Conservation (phyloP, 176 grass and related monocot species). For the Luzula sylvatica region DNA sequence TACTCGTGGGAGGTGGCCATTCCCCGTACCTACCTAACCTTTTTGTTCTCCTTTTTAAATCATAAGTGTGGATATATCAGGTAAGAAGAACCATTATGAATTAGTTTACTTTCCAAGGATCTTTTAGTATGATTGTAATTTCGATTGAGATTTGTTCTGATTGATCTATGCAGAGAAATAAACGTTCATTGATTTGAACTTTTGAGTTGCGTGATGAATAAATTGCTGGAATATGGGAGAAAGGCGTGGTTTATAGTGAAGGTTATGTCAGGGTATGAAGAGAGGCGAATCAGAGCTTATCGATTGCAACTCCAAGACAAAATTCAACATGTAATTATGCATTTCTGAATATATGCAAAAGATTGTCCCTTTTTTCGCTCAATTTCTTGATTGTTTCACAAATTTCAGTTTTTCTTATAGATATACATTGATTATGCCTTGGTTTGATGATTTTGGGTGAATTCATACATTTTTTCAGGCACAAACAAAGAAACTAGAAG, state of each 20-base stretch:
- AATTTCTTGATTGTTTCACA: no score
- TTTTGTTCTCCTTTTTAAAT: background rate
- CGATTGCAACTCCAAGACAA: conserved; percentile 68
- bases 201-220: conserved; percentile 39
- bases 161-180: background rate
- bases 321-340: conserved; percentile 35
- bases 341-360: background rate
- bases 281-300: conserved; percentile 79
- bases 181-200: conserved; percentile 4
- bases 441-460: background rate
- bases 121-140: background rate
- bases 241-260: conserved; percentile 80
- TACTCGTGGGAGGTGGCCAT: background rate
- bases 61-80: background rate
- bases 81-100: background rate
- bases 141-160: background rate
- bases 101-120: background rate
- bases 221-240: conserved; percentile 57
- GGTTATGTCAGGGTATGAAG: conserved; percentile 73
- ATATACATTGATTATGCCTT: background rate
- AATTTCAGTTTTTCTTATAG: no score
- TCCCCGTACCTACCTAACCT: background rate
- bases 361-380: no score
- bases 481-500: conserved; percentile 47
- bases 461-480: conserved; percentile 32